Evolutionary conservation across 2,329 filamentous ascomycete genomes (phyloP), one percentile per base, ranked within the genome.

Genomic region (Aspergillus sp.): DNA sequence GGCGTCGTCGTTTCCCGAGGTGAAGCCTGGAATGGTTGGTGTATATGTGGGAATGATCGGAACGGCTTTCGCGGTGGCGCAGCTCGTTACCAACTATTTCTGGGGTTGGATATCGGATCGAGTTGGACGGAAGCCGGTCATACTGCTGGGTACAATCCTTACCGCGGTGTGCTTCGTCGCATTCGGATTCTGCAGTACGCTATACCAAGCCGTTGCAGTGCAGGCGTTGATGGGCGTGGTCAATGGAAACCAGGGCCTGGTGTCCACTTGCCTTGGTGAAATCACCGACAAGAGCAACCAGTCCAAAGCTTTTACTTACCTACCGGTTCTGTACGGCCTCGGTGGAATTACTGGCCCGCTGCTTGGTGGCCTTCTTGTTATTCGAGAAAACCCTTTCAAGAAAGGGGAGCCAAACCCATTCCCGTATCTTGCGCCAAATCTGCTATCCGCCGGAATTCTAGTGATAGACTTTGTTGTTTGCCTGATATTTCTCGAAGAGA

Each of bases 281-380:
- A 89, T 99, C 52, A 99, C 95, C 2, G 93, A 98, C 71, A 86
- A 91, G 54, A 95, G 89, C 62, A 99, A 99, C 73, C 95, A 99
- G 80, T 95, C 91, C 68, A 84, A 85, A 53, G 95, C 92, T 0
- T 99, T 99, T 68, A 95, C 90, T 2, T 99, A 96, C 78, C 80
- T 99, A 42, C 95, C 95, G 0, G 89, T 98, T 39, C 88, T 98
- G n/a, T 99, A 99, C 74, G 93, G 93, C 4, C 80, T 99, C 34
- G 95, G 95, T 17, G 91, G 90, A 43, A 96, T 99, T 60, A 95
- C 93, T 0, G 95, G 95, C 0, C 95, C 95, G 0, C 86, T 96
- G 1, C 76, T 98, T n/a, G 95, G 95, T 13, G 95, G 95, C 0
- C 72, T 97, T 41, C 76, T 98, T 54, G 89, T 96, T 0, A 84